Evolutionary conservation across 2,329 filamentous ascomycete genomes (phyloP), one percentile per base, ranked within the genome.

Genomic region (Ceratocystis cubensis): DNA sequence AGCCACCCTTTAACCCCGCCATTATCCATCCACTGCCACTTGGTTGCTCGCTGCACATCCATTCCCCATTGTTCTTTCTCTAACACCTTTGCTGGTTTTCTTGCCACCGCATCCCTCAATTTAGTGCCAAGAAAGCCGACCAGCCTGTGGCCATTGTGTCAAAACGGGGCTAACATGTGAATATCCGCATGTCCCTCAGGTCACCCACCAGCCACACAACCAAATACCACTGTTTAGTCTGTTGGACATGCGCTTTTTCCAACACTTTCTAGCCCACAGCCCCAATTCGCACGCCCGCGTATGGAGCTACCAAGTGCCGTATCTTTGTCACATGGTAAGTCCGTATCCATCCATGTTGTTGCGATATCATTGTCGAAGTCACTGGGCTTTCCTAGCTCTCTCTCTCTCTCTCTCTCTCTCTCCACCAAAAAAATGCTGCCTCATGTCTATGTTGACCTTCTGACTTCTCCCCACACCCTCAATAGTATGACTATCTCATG

Each of bases 201-300:
- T 83, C 45, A 76, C 76, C 17, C 80, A 84, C 66, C 69, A 84
- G 80, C 81, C 82, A n/a, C 79, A 81, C 69, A 75, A 80, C 69
- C 81, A 82, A 69, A 78, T 83, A n/a, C 82, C 81, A 2, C 73
- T 84, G 0, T 85, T 86, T 71, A 84, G 78, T 64, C 71, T 85
- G 66, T 80, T 83, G 63, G 85, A 88, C 70, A 86, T 88, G 84
- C 81, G 84, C 46, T 81, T 87, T 72, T 88, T 88, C 70, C 85
- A 88, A 72, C 84, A 88, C 72, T 88, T 87, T 70, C 74, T 88
- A 17, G 85, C 86, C 0, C 75, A 88, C 20, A 57, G 25, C 17
- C 53, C 53, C 53, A 30, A 33, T n/a, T 85, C 84, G 50, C 84
- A 85, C 69, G 84, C 88, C 69, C 77, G 80, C 6, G 78, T 87